Evolutionary conservation across 139 green algal species (phyloP).

Genomic region (Coelastrella sp.): DNA sequence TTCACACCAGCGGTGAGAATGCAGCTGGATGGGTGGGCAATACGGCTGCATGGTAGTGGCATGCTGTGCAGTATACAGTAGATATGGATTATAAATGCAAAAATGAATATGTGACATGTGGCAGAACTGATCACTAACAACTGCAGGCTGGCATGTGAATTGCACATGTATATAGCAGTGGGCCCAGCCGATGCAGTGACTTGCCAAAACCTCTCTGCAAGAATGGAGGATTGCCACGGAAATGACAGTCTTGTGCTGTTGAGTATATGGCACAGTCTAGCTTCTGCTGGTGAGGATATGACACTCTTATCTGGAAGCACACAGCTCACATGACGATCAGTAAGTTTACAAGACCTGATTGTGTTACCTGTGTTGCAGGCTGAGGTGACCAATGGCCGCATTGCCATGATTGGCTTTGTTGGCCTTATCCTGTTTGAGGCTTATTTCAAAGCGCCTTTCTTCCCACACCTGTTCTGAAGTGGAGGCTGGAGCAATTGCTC

Average conservation of each 20-base stretch:
- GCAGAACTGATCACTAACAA: no score
- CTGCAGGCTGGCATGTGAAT: no score
- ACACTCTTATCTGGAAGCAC: background rate
- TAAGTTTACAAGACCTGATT: background rate
- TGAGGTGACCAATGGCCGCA: slow-evolving; percentile 57
- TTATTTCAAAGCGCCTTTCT: slow-evolving; percentile 38
- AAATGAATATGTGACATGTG: no score
- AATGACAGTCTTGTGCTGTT: no score
- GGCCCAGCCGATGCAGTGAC: no score
- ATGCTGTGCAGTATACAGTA: background rate
- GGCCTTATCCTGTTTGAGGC: slow-evolving; percentile 52
- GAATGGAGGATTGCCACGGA: no score
- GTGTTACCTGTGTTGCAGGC: slow-evolving; percentile 36
- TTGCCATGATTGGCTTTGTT: slow-evolving; percentile 60
- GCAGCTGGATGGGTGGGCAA: background rate
- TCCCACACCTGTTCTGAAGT: slow-evolving; percentile 32
- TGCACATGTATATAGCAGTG: no score
- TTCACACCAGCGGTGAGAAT: slow-evolving; percentile 41
- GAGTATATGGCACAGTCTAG: no score
- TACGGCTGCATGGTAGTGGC: no score
- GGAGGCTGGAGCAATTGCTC: no score
- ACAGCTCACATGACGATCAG: background rate
- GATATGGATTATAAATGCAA: background rate
- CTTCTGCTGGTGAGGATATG: no score
- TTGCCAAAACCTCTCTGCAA: no score